Base-by-base conservation (phyloP, 2,329 filamentous ascomycete species). In the Fusarium fracticaudum region DNA sequence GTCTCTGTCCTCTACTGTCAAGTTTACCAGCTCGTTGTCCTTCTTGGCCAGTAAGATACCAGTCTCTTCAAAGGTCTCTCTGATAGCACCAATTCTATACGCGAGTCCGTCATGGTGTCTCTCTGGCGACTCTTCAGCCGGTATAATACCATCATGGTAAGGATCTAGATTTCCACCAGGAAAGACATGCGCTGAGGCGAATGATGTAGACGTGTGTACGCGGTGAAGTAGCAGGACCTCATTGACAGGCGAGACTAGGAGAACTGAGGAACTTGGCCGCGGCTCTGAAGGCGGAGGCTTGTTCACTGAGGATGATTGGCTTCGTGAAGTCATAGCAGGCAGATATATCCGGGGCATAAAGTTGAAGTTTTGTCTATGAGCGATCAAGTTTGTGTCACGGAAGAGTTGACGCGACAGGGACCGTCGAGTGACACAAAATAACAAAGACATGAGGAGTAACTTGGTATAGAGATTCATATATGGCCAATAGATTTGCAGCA, bases 61-160 rank as follows among this genome's bases (percentile, higher is more conserved):
- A 73, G 93, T 95, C 84, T 98, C 96, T 81, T 99, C 96, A 79
- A 98, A 98, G 0, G 94, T 94, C 85, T 98, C 96, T 12, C 96
- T 88, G 31, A 98, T 90, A 1, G 95, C 96, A 11, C 92, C 95
- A 41, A 94, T 83, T n/a, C 95, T 87, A 79, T 98, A 98, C 7
- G 90, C 88, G 1, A 86, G 84, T 2, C 91, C 91, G 80, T 98
- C 95, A 17, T 86, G 81, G 77, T 98, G 95, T 18, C 92, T 85
- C 15, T 83, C 84, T 0, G 85, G 82, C 35, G 90, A 85, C 22
- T 86, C 86, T 0, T 80, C 76, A 1, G 71, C 72, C 0, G 88
- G 86, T 3, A 90, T 81, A 0, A 74, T 74, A 6, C 93, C 95
- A 76, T 98, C 96, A 78, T 98, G 94, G 26, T 89, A 89, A 1